These are phyloP conservation scores for Myxozyma kluyveri DNA, from an alignment of 805 yeast species.

Conservation along the genomic window DNA sequence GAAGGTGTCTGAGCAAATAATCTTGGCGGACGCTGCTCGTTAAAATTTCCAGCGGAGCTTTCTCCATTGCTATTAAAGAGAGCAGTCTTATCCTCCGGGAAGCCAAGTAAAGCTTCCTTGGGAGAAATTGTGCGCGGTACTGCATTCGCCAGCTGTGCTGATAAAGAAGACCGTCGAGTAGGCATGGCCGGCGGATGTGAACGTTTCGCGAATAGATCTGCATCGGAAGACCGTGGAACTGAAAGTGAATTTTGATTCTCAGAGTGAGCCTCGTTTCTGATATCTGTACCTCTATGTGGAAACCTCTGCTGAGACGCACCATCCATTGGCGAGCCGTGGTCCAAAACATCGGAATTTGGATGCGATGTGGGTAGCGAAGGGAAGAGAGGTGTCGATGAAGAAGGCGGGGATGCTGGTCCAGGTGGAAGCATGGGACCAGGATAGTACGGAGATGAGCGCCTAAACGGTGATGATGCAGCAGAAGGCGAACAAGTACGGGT, in stretches of 20 bases:
- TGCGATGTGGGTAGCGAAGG: constrained; percentile 9
- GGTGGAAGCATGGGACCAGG: constrained; percentile 14
- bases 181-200: neutral
- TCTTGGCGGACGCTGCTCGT: constrained; percentile 1
- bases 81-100: too few relatives aligned
- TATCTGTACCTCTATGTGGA: too few relatives aligned
- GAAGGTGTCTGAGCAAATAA: constrained; percentile 23
- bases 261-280: too few relatives aligned
- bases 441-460: constrained; percentile 32
- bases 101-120: constrained; percentile 25
- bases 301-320: too few relatives aligned
- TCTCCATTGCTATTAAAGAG: neutral
- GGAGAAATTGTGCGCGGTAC: constrained; percentile 24
- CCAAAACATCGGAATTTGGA: too few relatives aligned
- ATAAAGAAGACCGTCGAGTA: neutral
- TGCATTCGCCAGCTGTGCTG: constrained; percentile 1
- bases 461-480: constrained; percentile 24
- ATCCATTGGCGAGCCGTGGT: too few relatives aligned
- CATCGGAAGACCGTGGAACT: neutral
- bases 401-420: constrained; percentile 13
- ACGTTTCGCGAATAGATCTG: neutral
- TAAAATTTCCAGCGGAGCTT: neutral
- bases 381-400: constrained; percentile 7
- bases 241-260: too few relatives aligned
- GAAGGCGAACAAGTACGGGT: constrained; percentile 25